Conservation (phyloP, 208 protist species). For the Vickermania ingenoplastis region DNA sequence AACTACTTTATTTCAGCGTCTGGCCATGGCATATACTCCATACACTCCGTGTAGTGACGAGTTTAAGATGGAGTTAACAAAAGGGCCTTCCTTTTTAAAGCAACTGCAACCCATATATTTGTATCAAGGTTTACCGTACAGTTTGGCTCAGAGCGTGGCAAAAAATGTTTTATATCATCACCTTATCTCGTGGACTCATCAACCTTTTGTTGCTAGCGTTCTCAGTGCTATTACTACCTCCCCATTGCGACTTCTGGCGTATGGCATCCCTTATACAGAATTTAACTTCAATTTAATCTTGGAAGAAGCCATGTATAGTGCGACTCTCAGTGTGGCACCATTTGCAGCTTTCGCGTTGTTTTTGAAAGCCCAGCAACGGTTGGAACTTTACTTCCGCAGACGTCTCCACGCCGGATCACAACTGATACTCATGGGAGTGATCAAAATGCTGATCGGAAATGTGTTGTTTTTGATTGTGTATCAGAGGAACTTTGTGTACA, state of each 20-base stretch:
- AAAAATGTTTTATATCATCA: conserved; percentile 60
- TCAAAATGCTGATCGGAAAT: conserved; percentile 47
- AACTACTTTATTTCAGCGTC: conserved; percentile 28
- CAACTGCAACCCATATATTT: conserved; percentile 6
- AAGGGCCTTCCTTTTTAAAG: conserved; percentile 6
- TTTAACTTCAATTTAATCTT: conserved; percentile 62
- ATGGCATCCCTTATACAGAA: conserved; percentile 40
- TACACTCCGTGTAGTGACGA: conserved; percentile 14
- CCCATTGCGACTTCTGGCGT: conserved; percentile 54
- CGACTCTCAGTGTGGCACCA: conserved; percentile 30
- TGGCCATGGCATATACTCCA: conserved; percentile 44
- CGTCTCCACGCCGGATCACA: conserved; percentile 17
- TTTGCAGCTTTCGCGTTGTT: conserved; percentile 22
- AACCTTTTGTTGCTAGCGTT: conserved; percentile 25
- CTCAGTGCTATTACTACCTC: conserved; percentile 24
- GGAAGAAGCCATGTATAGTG: conserved; percentile 46
- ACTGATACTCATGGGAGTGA: conserved; percentile 28
- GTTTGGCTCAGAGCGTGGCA: conserved; percentile 20
- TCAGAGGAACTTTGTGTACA: conserved; percentile 43
- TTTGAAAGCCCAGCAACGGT: conserved; percentile 22
- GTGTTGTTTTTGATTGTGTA: conserved; percentile 57
- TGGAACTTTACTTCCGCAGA: conserved; percentile 22
- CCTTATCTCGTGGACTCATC: conserved; percentile 11
- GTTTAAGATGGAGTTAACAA: conserved; percentile 9
- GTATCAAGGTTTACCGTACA: conserved; percentile 26